Percentiles rank a stretch among this genome's conserved stretches.
Evolutionary conservation across 2,329 filamentous ascomycete genomes (phyloP).

Genomic region (Gnomoniopsis sp.): DNA sequence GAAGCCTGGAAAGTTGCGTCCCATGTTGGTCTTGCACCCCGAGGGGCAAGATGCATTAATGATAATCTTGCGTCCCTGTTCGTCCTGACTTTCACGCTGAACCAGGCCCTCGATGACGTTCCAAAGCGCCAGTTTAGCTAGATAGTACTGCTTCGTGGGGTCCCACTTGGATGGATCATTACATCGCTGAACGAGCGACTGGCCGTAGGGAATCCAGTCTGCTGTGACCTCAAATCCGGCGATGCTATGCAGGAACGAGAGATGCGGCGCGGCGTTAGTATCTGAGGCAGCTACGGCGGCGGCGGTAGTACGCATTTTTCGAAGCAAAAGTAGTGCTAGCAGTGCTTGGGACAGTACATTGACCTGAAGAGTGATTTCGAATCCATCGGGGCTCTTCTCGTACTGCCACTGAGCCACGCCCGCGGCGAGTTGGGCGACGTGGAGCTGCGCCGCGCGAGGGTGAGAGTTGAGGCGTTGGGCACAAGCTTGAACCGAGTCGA

Average conservation of each 20-base stretch:
- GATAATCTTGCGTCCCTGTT: slow-evolving; percentile 31
- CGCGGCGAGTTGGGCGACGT: slow-evolving; percentile 43
- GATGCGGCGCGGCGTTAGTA: slow-evolving; percentile 30
- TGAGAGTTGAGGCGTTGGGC: slow-evolving; percentile 31
- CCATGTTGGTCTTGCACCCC: slow-evolving; percentile 37
- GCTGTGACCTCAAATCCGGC: slow-evolving; percentile 20
- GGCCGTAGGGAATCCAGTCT: slow-evolving; percentile 10
- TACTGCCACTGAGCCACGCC: slow-evolving; percentile 38
- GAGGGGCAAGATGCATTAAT: slow-evolving; percentile 43
- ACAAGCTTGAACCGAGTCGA: slow-evolving; percentile 41
- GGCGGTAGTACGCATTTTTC: slow-evolving; percentile 36
- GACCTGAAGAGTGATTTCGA: slow-evolving; percentile 51
- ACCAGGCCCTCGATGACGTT: slow-evolving; percentile 37
- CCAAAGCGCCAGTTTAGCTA: slow-evolving; percentile 31
- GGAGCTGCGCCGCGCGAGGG: no score
- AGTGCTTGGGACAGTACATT: slow-evolving; percentile 55
- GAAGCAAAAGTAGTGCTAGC: slow-evolving; percentile 48
- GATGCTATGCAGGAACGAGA: slow-evolving; percentile 36
- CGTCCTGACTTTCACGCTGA: slow-evolving; percentile 22
- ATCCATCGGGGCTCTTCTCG: slow-evolving; percentile 35
- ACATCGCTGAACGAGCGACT: slow-evolving; percentile 17
- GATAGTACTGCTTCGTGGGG: slow-evolving; percentile 21
- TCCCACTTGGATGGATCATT: slow-evolving; percentile 21
- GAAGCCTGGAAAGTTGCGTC: slow-evolving; percentile 29
- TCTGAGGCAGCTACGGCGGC: no score